Base-by-base conservation (phyloP, 495 filamentous ascomycete genomes). In the Aspergillus nidulans region DNA sequence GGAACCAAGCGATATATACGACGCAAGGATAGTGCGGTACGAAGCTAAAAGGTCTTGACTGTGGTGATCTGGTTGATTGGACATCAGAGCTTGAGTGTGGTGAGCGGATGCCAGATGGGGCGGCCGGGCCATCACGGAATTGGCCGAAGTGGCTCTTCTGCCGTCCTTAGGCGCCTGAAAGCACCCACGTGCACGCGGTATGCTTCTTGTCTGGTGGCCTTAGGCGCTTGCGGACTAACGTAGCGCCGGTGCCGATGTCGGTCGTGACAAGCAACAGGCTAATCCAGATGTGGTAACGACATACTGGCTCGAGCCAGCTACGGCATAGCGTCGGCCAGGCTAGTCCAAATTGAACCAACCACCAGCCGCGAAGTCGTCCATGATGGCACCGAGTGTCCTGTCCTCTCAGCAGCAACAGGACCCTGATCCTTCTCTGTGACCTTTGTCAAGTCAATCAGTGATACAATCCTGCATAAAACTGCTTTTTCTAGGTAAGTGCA, bases 401-500 rank as follows among this genome's bases (percentile, higher is more conserved):
- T 49, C 36, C 39, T 51, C 25, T 26, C 30, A n/a, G 49, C 61
- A 49, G 51, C 46, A 57, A 45, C 46, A 34, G 52, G 34, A 53
- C 58, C 53, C 53, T 50, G 55, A 57, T 52, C 41, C 40, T 44
- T 32, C 30, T 51, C 45, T 47, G 38, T 40, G 18, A 25, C 20
- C 19, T 38, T 24, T 38, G 13, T 28, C 23, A 46, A 30, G 13
- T 45, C n/a, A 36, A 19, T 51, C 24, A 16, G 25, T 15, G 12
- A n/a, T 49, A 15, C 25, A 7, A 16, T 32, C 56, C 52, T 55
- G 51, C 42, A 56, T 57, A 57, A 18, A n/a, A 12, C 50, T 39
- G 7, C 20, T 49, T 44, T n/a, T 32, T 36, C 56, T 53, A 39
- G 41, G 61, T 58, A 49, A 60, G 60, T 53, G 16, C 18, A 12